phyloP scores from a whole-genome alignment of 2,329 filamentous ascomycete genomes.

The Tolypocladium ophioglossoides region DNA sequence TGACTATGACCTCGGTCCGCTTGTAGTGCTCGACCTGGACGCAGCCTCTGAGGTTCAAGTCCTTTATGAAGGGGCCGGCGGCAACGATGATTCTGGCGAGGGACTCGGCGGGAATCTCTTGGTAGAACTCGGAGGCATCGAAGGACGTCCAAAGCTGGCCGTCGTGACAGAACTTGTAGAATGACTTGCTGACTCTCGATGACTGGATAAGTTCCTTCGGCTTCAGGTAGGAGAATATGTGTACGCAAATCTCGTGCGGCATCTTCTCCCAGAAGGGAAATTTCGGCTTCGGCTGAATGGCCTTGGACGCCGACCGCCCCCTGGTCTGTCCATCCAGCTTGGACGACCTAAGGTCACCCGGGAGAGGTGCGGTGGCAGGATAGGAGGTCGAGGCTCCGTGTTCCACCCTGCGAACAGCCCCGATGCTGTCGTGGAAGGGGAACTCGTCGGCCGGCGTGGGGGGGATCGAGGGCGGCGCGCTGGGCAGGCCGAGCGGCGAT shows the following conservation, averaged over 20 bases:
- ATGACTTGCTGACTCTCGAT: conserved; percentile 67
- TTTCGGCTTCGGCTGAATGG: conserved; percentile 18
- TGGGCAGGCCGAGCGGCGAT: conserved; percentile 27
- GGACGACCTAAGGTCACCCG: conserved; percentile 46
- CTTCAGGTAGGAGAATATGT: conserved; percentile 64
- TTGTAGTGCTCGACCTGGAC: conserved; percentile 80
- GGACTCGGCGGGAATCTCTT: conserved; percentile 72
- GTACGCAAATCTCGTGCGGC: conserved; percentile 71
- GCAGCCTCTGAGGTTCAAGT: conserved; percentile 85
- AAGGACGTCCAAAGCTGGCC: conserved; percentile 86
- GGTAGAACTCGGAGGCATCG: conserved; percentile 79
- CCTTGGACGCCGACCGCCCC: conserved; percentile 7
- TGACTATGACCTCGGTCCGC: conserved; percentile 65
- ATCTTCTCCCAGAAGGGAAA: conserved; percentile 70
- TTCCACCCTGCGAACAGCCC: conserved; percentile 43
- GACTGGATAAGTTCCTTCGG: conserved; percentile 73
- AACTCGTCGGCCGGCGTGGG: conserved; percentile 29
- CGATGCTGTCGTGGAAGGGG: conserved; percentile 29
- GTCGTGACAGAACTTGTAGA: conserved; percentile 80
- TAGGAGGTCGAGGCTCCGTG: conserved; percentile 29
- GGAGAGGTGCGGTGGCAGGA: conserved; percentile 47
- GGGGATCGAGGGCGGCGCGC: conserved; percentile 26
- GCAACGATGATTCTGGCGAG: conserved; percentile 75
- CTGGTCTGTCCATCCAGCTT: conserved; percentile 17
- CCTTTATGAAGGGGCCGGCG: conserved; percentile 81